These are phyloP conservation scores for Pneumocystis sp. DNA, from an alignment of 1,139 yeast genomes.

Conservation along the genomic window DNA sequence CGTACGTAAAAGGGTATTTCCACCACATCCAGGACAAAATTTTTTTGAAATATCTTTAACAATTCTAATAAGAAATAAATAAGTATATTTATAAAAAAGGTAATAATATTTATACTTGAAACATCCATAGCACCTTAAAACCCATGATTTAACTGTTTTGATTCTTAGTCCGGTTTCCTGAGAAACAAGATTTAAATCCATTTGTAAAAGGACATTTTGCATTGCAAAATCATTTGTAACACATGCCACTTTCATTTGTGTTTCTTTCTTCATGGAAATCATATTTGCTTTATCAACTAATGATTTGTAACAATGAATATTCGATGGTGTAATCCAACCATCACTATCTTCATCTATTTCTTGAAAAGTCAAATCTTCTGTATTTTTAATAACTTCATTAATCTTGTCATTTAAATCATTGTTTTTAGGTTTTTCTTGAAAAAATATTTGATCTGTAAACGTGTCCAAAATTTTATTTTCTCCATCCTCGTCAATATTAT, in stretches of 20 bases:
- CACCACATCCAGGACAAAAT: conserved; percentile 95
- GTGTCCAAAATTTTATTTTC: conserved; percentile 5
- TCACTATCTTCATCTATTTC: conserved; percentile 37
- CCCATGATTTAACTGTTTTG: conserved; percentile 71
- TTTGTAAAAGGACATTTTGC: conserved; percentile 84
- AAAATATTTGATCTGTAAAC: not conserved
- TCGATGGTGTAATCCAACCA: conserved; percentile 91
- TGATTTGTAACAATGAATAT: conserved; percentile 37
- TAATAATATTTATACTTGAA: conserved; percentile 31
- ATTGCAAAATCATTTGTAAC: conserved; percentile 96
- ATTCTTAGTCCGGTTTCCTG: conserved; percentile 73
- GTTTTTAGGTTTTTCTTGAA: not conserved
- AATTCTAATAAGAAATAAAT: conserved; percentile 35
- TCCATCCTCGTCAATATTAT: conserved; percentile 7
- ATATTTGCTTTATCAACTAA: conserved; percentile 25
- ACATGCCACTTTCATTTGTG: conserved; percentile 49
- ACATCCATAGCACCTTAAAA: conserved; percentile 96
- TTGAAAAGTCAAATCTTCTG: conserved; percentile 18
- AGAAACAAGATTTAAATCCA: conserved; percentile 77
- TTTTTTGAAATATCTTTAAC: conserved; percentile 38
- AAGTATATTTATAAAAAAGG: conserved; percentile 25
- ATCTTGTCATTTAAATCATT: not conserved
- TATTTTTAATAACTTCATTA: conserved; percentile 11
- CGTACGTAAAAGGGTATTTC: conserved; percentile 73
- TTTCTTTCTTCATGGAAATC: conserved; percentile 12